Percentiles rank a stretch among this genome's conserved stretches.
Evolutionary conservation across 495 filamentous ascomycete species (phyloP).

Genomic region (Choiromyces venosus): DNA sequence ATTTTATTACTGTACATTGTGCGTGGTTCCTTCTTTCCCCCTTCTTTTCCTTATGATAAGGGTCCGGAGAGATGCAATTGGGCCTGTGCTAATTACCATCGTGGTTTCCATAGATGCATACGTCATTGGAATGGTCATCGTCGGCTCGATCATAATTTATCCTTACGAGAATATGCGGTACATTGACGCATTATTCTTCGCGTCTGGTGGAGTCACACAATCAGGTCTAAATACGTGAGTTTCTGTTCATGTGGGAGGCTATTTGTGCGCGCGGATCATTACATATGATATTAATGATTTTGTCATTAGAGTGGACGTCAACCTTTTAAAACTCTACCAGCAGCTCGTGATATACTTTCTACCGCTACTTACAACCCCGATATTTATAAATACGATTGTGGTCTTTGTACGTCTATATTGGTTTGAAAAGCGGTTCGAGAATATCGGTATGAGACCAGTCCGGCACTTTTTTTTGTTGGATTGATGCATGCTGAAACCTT

Average conservation of each 20-base stretch:
- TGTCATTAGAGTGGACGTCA: slow-evolving; percentile 58
- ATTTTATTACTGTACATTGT: slow-evolving; percentile 84
- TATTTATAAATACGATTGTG: slow-evolving; percentile 79
- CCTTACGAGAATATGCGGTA: slow-evolving; percentile 57
- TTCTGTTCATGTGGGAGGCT: not conserved
- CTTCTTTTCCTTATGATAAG: not conserved
- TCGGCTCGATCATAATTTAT: slow-evolving; percentile 72
- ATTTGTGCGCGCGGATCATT: not conserved
- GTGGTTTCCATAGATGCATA: slow-evolving; percentile 58
- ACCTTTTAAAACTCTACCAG: slow-evolving; percentile 67
- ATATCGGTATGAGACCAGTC: slow-evolving; percentile 56
- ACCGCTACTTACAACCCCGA: slow-evolving; percentile 74
- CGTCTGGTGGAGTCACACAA: slow-evolving; percentile 75
- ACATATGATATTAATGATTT: slow-evolving; percentile 26
- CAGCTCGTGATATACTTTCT: slow-evolving; percentile 67
- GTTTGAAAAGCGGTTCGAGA: slow-evolving; percentile 92
- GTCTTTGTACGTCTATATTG: slow-evolving; percentile 91
- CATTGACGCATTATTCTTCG: slow-evolving; percentile 85
- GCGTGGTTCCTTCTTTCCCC: slow-evolving; percentile 37
- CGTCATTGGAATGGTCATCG: slow-evolving; percentile 61
- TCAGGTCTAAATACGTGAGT: slow-evolving; percentile 77
- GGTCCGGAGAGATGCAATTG: not conserved
- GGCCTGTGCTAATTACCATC: not conserved
- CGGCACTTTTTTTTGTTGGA: not conserved
- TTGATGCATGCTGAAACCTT: slow-evolving; percentile 5